Evolutionary conservation across 2,329 filamentous ascomycete species (phyloP), one percentile per base, ranked within the genome.

Genomic region (Chlorencoelia australis): DNA sequence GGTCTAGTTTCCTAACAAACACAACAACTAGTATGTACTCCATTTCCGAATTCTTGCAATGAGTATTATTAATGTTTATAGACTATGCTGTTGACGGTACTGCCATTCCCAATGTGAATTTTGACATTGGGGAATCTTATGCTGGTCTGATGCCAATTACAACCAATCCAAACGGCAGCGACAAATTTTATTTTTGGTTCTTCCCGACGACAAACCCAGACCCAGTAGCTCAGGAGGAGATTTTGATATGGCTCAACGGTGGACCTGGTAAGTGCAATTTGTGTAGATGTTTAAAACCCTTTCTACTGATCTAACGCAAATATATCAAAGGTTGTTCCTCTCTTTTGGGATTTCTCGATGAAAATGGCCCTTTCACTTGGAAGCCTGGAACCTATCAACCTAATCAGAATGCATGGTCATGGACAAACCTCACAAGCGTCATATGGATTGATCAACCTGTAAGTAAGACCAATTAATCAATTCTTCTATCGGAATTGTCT

Each of bases 361-460:
- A 89, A 49, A 88, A 86, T 48, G 82, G 84, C 0, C 79, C 82
- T 0, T 80, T 85, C 50, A 39, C 70, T 4, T 84, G 79, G 79
- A 72, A 80, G 52, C 37, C 46, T 2, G 52, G 53, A 24, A 53
- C 46, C 19, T 53, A 47, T 30, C 37, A 33, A 14, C 53, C 53
- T 11, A 33, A 47, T 10, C 26, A 30, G 4, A 55, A 56, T 27
- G 50, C 48, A 14, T 55, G 45, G 25, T 50, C 46, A 2, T 54
- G 52, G 53, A 39, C 45, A 1, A 52, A 52, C 10, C 43, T 53
- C 7, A 55, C 53, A 21, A 55, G 53, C 33, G 43, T 54, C 7
- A 45, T 56, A 4, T 55, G 51, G 47, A 40, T 56, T 22, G 52
- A 56, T 30, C 52, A 55, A 30, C 53, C 52, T 4, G 41, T 55